Base-by-base conservation (phyloP, 2,329 filamentous ascomycete genomes). In the Dryadomyces quercivorus region DNA sequence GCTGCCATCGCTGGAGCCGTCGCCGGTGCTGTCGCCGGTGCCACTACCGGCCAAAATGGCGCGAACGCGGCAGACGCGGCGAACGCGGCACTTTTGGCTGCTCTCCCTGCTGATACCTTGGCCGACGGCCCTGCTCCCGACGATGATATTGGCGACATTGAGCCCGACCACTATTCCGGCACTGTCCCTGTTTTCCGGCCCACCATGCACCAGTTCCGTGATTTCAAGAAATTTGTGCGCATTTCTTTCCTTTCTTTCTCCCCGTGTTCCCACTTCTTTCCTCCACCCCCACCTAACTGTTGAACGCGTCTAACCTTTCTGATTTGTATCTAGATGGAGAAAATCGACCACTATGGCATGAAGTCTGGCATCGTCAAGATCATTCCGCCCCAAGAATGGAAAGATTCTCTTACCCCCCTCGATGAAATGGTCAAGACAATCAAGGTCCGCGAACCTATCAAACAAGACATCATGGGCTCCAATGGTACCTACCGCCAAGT, bases 291-390 rank as follows among this genome's bases (percentile, higher is more conserved):
- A 20, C 18, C 18, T 46, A 10, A 46, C 5, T 3, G 5, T 22
- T 20, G 22, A 34, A 16, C 20, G 7, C 46, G n/a, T 50, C 40
- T 54, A 50, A 54, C 38, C 22, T 6, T 49, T 16, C 52, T 54
- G 12, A 13, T 13, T 18, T 31, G 5, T 46, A n/a, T 18, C 34
- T 38, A 85, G 81, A 84, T 85, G 76, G 81, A 84, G 65, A 91
- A 88, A 69, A 82, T 98, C 58, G 88, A 98, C 68, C 81, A 83
- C 60, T 95, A 95, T 67, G 93, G 93, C 63, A 98, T 98, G 93
- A 88, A 89, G 70, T 93, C 90, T 21, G 93, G 93, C 40, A 96
- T 98, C 63, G 83, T 97, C 65, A 97, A 98, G 72, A 86, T 98
- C 56, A 85, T 97, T 53, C 91, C 93, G 31, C 93, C 93, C 0